Evolutionary conservation across 2,329 filamentous ascomycete genomes (phyloP).

Genomic region (Scedosporium apiospermum): DNA sequence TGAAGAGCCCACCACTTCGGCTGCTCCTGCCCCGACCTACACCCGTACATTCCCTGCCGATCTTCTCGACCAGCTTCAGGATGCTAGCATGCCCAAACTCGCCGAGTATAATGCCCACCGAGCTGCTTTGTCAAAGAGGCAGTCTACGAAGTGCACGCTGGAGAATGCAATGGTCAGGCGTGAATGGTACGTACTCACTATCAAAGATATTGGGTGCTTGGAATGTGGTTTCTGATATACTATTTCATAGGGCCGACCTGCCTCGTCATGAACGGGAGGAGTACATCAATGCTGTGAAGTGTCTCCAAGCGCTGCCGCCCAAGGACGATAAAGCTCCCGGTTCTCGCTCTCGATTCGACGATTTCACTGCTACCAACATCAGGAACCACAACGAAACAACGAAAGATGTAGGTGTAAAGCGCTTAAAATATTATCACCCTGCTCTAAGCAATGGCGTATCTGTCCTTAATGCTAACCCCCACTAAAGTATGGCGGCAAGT

Average conservation of each 20-base stretch:
- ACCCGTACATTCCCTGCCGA: slow-evolving; percentile 8
- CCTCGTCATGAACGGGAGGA: slow-evolving; percentile 16
- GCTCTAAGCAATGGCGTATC: not conserved
- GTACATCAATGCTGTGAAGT: slow-evolving; percentile 36
- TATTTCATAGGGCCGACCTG: slow-evolving; percentile 9
- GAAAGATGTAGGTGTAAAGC: too few species aligned
- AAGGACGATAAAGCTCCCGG: slow-evolving; percentile 27
- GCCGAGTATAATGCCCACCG: not conserved
- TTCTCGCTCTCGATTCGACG: slow-evolving; percentile 35
- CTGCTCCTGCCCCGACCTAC: not conserved
- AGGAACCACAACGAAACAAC: slow-evolving; percentile 25
- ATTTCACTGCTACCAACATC: slow-evolving; percentile 39
- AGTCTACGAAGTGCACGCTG: slow-evolving; percentile 6
- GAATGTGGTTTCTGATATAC: not conserved
- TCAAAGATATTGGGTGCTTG: not conserved
- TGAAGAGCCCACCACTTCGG: not conserved
- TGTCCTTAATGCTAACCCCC: not conserved
- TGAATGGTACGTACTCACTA: not conserved
- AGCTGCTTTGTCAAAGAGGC: not conserved
- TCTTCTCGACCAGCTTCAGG: slow-evolving; percentile 8
- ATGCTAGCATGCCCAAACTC: slow-evolving; percentile 9
- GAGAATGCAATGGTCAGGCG: slow-evolving; percentile 7
- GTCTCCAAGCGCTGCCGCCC: slow-evolving; percentile 28
- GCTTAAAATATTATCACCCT: not conserved
- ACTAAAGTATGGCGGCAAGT: slow-evolving; percentile 9